Evolutionary conservation across 2,329 filamentous ascomycete species (phyloP).

Genomic region (Sporothrix euskadiensis): DNA sequence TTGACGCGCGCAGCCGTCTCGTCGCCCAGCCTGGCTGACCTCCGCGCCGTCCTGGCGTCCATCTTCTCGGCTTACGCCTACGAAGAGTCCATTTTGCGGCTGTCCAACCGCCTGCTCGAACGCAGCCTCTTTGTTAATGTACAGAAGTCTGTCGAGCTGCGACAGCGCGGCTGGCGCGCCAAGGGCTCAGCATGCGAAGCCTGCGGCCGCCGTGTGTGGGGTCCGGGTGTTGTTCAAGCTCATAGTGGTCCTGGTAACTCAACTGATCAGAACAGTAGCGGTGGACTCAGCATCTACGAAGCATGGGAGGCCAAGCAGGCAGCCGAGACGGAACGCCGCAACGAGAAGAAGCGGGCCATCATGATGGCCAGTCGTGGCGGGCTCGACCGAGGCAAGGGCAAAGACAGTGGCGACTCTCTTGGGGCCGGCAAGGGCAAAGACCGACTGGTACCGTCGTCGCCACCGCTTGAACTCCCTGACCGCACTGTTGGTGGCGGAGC

Average conservation of each 20-base stretch:
- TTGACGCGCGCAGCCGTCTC: constrained; percentile 76
- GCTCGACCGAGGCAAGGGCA: constrained; percentile 44
- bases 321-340: constrained; percentile 49
- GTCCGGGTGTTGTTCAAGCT: constrained; percentile 72
- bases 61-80: constrained; percentile 96
- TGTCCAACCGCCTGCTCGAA: constrained; percentile 85
- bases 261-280: background rate
- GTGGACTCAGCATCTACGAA: constrained; percentile 64
- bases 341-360: constrained; percentile 31
- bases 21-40: constrained; percentile 82
- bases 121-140: constrained; percentile 87
- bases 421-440: constrained; percentile 45
- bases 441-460: background rate
- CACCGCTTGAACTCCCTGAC: background rate
- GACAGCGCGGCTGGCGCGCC: constrained; percentile 87
- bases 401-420: constrained; percentile 36
- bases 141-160: constrained; percentile 67
- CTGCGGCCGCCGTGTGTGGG: constrained; percentile 83
- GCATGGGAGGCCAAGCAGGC: constrained; percentile 71
- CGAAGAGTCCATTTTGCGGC: constrained; percentile 81
- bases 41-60: constrained; percentile 79
- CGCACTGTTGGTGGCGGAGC: background rate
- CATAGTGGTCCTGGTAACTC: background rate
- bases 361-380: constrained; percentile 30
- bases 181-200: constrained; percentile 83